Conservation (phyloP, 225 moss, liverwort and hornwort genomes). For the Marchantia paleacea region DNA sequence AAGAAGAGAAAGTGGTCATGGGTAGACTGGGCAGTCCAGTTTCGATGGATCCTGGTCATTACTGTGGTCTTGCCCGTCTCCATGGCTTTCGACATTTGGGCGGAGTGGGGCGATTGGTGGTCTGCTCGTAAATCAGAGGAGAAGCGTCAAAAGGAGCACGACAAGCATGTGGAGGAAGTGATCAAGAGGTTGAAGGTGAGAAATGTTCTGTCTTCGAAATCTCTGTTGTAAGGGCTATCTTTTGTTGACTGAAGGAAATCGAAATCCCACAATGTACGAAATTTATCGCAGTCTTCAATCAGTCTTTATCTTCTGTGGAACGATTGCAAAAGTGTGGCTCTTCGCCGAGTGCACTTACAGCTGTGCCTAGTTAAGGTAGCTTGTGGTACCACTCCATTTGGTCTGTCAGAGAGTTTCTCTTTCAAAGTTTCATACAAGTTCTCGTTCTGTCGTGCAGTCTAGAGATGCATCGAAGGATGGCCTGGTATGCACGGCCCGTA, state of each 20-base stretch:
- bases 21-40: constrained; percentile 89
- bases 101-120: constrained; percentile 66
- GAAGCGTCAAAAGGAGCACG: constrained; percentile 82
- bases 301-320: not conserved
- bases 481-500: constrained; percentile 88
- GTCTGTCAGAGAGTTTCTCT: too few relatives aligned
- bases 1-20: constrained; percentile 52
- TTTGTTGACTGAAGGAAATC: too few relatives aligned
- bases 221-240: not conserved
- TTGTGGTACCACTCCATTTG: too few relatives aligned
- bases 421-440: not conserved
- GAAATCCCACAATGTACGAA: too few relatives aligned
- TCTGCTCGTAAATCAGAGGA: constrained; percentile 77
- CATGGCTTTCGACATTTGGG: constrained; percentile 56
- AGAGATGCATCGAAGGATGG: constrained; percentile 75
- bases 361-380: too few relatives aligned
- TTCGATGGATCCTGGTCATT: constrained; percentile 91
- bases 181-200: constrained; percentile 69
- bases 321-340: not conserved
- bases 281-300: too few relatives aligned
- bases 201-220: not conserved
- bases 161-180: constrained; percentile 72
- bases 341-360: too few relatives aligned
- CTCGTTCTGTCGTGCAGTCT: constrained; percentile 24
- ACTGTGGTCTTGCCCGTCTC: constrained; percentile 83